A percentile compares a stretch with the other conserved stretches of the same genome.
Conservation (phyloP, 2,329 filamentous ascomycete genomes). For the Apiospora aurea region DNA sequence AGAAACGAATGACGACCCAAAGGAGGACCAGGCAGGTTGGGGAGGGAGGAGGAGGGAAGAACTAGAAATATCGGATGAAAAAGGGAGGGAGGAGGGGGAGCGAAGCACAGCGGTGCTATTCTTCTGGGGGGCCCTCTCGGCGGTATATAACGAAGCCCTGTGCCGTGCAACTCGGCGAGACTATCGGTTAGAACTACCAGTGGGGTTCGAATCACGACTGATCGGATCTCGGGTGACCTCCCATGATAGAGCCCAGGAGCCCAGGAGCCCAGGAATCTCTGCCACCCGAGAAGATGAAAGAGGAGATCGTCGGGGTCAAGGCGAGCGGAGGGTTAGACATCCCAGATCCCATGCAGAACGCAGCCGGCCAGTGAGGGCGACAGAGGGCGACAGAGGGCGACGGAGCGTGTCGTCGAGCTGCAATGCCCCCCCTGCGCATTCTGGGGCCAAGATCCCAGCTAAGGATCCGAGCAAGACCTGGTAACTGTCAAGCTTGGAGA, state of each 20-base stretch:
- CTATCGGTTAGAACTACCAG: not conserved
- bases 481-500: not conserved
- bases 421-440: not conserved
- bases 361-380: not conserved
- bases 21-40: not conserved
- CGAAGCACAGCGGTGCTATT: not conserved
- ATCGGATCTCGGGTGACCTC: conserved; percentile 15
- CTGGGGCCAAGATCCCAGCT: not conserved
- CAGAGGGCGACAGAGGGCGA: not conserved
- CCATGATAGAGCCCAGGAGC: not conserved
- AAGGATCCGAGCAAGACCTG: not conserved
- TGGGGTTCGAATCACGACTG: not conserved
- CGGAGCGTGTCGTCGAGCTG: not conserved
- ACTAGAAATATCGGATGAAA: conserved; percentile 14
- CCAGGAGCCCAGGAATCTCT: conserved; percentile 7
- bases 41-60: not conserved
- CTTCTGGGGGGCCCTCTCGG: not conserved
- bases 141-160: not conserved
- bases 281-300: conserved; percentile 3
- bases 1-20: conserved; percentile 18
- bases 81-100: not conserved
- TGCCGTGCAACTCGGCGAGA: too few species aligned
- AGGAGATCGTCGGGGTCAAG: conserved; percentile 13
- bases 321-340: not conserved
- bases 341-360: not conserved